phyloP scores from a whole-genome alignment of 1,284 basidiomycete genomes.

The Cutaneotrichosporon spelunceum region DNA sequence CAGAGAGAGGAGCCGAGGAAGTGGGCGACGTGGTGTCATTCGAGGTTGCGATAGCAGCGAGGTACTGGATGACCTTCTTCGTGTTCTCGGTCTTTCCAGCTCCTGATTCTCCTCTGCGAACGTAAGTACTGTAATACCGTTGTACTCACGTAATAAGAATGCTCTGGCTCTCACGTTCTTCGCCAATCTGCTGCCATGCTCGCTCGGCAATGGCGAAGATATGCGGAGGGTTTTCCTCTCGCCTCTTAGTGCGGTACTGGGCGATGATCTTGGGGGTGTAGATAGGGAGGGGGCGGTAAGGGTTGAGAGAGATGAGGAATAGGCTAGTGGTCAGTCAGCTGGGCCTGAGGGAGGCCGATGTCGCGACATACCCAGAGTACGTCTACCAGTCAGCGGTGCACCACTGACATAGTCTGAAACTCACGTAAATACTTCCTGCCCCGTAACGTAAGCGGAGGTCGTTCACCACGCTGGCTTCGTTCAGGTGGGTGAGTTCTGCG shows the following conservation, averaged over 20 bases:
- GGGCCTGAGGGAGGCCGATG: neutral
- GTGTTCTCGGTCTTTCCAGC: conserved; percentile 99
- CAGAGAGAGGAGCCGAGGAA: conserved; percentile 37
- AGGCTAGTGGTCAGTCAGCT: conserved; percentile 22
- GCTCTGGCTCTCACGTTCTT: conserved; percentile 94
- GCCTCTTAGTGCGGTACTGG: conserved; percentile 85
- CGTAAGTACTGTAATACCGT: conserved; percentile 9
- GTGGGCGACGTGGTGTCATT: conserved; percentile 58
- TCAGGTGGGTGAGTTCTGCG: conserved; percentile 94
- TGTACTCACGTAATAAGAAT: conserved; percentile 88
- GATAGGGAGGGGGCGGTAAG: conserved; percentile 87
- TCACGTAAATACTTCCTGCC: conserved; percentile 89
- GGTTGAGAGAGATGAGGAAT: conserved; percentile 97
- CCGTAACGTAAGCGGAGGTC: conserved; percentile 90
- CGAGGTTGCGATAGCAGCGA: conserved; percentile 87
- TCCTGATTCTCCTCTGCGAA: conserved; percentile 85
- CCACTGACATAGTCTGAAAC: conserved; percentile 45
- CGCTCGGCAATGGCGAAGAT: conserved; percentile 96
- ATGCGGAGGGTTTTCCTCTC: conserved; percentile 93
- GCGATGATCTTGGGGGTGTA: conserved; percentile 90
- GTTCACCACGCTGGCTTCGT: conserved; percentile 98
- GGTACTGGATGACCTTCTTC: conserved; percentile 99
- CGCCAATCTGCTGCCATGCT: conserved; percentile 98
- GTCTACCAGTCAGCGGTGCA: conserved; percentile 30
- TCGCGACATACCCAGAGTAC: conserved; percentile 46